Conservation (phyloP, 805 yeast species). For the Metschnikowia reukaufii region DNA sequence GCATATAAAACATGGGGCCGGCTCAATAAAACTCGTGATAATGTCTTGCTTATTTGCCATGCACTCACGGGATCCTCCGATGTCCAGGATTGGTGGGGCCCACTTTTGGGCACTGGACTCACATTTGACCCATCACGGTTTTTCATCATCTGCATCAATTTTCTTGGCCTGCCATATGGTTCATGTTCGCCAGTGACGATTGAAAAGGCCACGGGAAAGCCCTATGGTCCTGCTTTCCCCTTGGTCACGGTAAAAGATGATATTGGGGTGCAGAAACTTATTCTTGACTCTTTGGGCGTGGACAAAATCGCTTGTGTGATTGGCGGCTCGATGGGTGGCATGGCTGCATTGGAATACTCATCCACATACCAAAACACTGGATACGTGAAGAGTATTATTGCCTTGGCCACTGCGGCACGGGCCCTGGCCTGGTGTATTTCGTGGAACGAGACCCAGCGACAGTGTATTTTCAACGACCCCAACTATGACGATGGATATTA, state of each 20-base stretch:
- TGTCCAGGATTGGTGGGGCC: constrained; percentile 99
- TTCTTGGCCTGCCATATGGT: constrained; percentile 97
- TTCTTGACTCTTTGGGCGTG: constrained; percentile 81
- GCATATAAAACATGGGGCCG: constrained; percentile 97
- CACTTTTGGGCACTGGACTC: constrained; percentile 76
- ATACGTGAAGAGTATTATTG: constrained; percentile 71
- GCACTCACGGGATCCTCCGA: constrained; percentile 96
- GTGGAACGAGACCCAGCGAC: constrained; percentile 98
- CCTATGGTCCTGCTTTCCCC: constrained; percentile 95
- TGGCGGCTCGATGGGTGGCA: constrained; percentile 99
- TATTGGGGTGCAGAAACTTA: constrained; percentile 70
- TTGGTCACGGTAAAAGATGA: constrained; percentile 93
- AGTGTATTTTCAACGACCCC: constrained; percentile 93
- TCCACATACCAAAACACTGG: constrained; percentile 56
- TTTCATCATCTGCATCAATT: constrained; percentile 83
- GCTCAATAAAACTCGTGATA: constrained; percentile 65
- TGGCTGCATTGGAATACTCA: constrained; percentile 89
- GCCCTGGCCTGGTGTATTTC: constrained; percentile 98
- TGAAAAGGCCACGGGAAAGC: constrained; percentile 71
- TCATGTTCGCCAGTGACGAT: constrained; percentile 85
- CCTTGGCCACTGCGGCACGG: constrained; percentile 90
- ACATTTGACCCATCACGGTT: constrained; percentile 91
- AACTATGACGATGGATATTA: constrained; percentile 85
- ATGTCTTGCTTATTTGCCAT: constrained; percentile 89
- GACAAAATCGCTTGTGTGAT: constrained; percentile 76